These are phyloP conservation scores for Tetrapisispora namnaoensis DNA, from an alignment of 805 yeast genomes.

Conservation along the genomic window DNA sequence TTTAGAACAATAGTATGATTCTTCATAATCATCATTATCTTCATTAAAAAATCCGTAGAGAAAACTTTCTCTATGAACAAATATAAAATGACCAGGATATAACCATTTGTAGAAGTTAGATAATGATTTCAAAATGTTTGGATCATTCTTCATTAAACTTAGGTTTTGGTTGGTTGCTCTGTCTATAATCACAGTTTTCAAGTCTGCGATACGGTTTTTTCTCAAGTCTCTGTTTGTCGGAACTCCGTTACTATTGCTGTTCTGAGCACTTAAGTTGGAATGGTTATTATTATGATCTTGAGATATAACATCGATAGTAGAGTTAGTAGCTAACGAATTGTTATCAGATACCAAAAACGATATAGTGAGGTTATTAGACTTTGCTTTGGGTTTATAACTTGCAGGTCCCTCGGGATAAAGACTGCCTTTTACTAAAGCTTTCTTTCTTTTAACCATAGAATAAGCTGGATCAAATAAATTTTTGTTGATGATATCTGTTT, in stretches of 20 bases:
- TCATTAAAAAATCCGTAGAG: constrained; percentile 52
- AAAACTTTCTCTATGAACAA: constrained; percentile 55
- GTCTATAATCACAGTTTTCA: constrained; percentile 27
- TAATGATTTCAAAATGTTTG: constrained; percentile 23
- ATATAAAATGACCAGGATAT: constrained; percentile 54
- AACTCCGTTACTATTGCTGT: no score
- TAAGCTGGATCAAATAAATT: background rate
- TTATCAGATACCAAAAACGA: constrained; percentile 9
- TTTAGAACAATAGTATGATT: constrained; percentile 44
- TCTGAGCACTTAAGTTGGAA: background rate
- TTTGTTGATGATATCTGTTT: background rate
- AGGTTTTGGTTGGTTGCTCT: constrained; percentile 13
- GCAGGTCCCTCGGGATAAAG: constrained; percentile 29
- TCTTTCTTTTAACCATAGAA: constrained; percentile 7
- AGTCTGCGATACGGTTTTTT: constrained; percentile 25
- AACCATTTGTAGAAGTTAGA: constrained; percentile 48
- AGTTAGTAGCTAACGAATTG: constrained; percentile 2
- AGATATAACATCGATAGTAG: background rate
- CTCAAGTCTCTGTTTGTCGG: background rate
- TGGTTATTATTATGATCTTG: background rate
- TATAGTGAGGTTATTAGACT: constrained; percentile 7
- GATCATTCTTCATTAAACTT: constrained; percentile 22
- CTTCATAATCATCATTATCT: constrained; percentile 31
- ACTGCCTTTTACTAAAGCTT: constrained; percentile 24
- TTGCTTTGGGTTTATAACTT: constrained; percentile 13